Base-by-base conservation (phyloP, 2,329 filamentous ascomycete species). In the Talaromyces sp. region DNA sequence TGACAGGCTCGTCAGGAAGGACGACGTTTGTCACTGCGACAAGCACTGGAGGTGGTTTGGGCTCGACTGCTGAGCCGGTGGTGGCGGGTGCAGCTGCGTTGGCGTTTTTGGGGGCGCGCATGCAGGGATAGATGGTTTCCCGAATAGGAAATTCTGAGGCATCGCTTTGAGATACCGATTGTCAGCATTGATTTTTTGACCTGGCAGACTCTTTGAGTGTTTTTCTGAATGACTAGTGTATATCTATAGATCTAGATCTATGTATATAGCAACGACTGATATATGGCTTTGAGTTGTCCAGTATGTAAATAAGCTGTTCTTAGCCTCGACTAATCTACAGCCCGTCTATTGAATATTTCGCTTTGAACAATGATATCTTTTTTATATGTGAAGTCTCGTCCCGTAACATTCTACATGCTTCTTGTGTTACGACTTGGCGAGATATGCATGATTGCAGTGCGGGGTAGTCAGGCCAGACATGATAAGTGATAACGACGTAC, bases 401-500 rank as follows among this genome's bases (percentile, higher is more conserved):
- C 12, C 10, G 19, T n/a, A 1, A 8, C 17, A 51, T 51, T 41
- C 11, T 38, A n/a, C 2, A 21, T 55, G 12, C n/a, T 14, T 35
- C 11, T 5, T 14, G 41, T 31, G 19, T 35, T 17, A 5, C n/a
- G 29, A 31, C 27, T 31, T 35, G 21, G 19, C 26, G 14, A n/a
- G 32, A 46, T 46, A 29, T 54, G 32, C 38, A 2, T 48, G 52
- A 51, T 26, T 52, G 27, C 21, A 53, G 41, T 58, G 56, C 56
- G 56, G 56, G 56, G 56, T 58, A 58, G 48, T 52, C 24, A 21
- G 52, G 29, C 48, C 21, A 24, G 24, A 52, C 17, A 52, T 29
- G 21, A 17, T n/a, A 29, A 14, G 48, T 38, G 35, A 38, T 38
- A 38, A 38, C 14, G 35, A 38, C 14, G 32, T 6, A 17, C 11